These are phyloP conservation scores for Epithele typhae DNA, from an alignment of 768 basidiomycete genomes.

Conservation along the genomic window DNA sequence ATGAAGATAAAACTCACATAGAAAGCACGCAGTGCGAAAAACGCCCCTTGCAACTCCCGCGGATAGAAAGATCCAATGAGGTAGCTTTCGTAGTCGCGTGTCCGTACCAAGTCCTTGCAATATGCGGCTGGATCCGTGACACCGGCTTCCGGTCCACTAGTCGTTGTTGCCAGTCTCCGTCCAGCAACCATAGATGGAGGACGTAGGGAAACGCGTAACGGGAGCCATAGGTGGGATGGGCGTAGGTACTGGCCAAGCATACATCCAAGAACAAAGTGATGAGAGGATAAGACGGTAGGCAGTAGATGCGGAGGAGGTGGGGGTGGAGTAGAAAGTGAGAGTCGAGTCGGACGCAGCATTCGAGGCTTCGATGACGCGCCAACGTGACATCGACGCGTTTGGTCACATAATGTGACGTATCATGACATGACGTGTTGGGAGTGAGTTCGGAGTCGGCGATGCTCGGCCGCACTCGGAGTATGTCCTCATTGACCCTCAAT, in stretches of 20 bases:
- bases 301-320: too few relatives aligned
- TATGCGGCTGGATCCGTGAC: conserved; percentile 41
- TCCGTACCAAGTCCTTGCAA: conserved; percentile 67
- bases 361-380: conserved; percentile 4
- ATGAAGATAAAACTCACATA: conserved; percentile 51
- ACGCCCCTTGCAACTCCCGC: conserved; percentile 56
- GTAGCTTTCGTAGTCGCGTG: conserved; percentile 80
- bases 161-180: conserved; percentile 5
- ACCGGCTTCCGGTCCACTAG: conserved; percentile 9
- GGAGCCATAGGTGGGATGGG: too few relatives aligned
- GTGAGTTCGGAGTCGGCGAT: too few relatives aligned
- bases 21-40: conserved; percentile 79
- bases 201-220: not conserved
- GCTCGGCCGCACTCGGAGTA: too few relatives aligned
- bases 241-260: too few relatives aligned
- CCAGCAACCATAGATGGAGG: not conserved
- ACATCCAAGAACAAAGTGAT: not conserved
- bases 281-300: too few relatives aligned
- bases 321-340: not conserved
- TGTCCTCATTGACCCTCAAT: too few relatives aligned
- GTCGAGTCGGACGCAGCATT: not conserved
- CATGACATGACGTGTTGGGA: conserved; percentile 1
- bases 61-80: conserved; percentile 71
- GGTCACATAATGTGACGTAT: not conserved
- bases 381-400: conserved; percentile 3